Evolutionary conservation across 2,329 filamentous ascomycete genomes (phyloP).

Genomic region (Capronia americana): DNA sequence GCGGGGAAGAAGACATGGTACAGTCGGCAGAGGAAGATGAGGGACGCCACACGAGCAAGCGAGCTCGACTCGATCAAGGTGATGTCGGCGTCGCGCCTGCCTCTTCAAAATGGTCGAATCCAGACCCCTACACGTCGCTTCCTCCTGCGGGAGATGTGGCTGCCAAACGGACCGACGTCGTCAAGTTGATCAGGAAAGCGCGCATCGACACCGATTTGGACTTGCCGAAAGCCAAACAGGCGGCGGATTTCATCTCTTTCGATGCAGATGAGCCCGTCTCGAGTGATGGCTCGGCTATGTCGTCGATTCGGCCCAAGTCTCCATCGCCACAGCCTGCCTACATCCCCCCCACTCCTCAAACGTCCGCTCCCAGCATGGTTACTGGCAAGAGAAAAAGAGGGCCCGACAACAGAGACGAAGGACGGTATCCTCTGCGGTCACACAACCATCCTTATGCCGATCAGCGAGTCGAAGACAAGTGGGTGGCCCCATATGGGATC

Average conservation of each 20-base stretch:
- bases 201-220: constrained; percentile 68
- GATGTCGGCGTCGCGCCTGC: constrained; percentile 33
- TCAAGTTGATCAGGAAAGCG: constrained; percentile 89
- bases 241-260: constrained; percentile 84
- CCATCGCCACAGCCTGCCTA: constrained; percentile 23
- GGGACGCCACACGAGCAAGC: constrained; percentile 43
- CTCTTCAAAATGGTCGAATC: constrained; percentile 88
- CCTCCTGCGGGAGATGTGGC: constrained; percentile 77
- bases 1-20: constrained; percentile 55
- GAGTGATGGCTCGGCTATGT: constrained; percentile 21
- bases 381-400: constrained; percentile 77
- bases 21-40: constrained; percentile 47
- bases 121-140: constrained; percentile 87
- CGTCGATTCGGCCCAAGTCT: neutral
- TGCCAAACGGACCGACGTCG: constrained; percentile 82
- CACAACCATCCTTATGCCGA: constrained; percentile 23
- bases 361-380: constrained; percentile 51
- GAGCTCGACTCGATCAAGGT: constrained; percentile 44
- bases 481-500: constrained; percentile 16
- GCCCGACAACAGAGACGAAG: constrained; percentile 45
- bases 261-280: constrained; percentile 59
- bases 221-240: constrained; percentile 52
- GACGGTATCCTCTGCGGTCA: constrained; percentile 43
- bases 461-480: constrained; percentile 24
- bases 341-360: constrained; percentile 49